These are phyloP conservation scores for Russula sp. DNA, from an alignment of 768 basidiomycete genomes.

Conservation along the genomic window DNA sequence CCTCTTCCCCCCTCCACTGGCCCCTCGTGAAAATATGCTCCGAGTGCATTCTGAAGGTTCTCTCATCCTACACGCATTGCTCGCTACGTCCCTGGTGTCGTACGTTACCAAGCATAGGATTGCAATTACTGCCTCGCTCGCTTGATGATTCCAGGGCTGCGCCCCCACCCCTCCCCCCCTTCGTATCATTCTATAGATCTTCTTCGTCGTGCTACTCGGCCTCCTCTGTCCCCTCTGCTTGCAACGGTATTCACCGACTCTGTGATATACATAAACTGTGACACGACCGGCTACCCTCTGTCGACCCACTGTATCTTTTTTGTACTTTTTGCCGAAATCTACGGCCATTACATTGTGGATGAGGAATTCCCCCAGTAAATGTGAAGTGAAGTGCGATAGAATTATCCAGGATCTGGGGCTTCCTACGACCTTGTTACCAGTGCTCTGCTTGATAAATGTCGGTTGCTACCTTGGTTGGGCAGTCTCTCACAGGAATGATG, in stretches of 20 bases:
- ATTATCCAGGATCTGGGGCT: background rate
- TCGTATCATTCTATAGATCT: constrained; percentile 2
- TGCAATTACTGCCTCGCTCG: background rate
- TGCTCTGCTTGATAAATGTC: background rate
- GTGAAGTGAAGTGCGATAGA: background rate
- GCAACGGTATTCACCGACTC: constrained; percentile 17
- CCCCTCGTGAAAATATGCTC: background rate
- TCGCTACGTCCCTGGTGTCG: background rate
- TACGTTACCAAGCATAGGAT: constrained; percentile 1
- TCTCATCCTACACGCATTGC: background rate
- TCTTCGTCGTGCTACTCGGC: constrained; percentile 1
- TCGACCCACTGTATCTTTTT: constrained; percentile 14
- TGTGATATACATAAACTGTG: constrained; percentile 20
- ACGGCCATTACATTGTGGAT: background rate
- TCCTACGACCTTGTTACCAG: background rate
- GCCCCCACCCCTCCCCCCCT: background rate
- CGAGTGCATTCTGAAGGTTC: background rate
- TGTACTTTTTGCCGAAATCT: constrained; percentile 1
- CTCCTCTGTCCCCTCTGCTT: background rate
- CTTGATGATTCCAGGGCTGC: background rate
- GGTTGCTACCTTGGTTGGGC: background rate
- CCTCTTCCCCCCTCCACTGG: background rate
- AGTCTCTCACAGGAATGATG: constrained; percentile 1
- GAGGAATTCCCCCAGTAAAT: background rate
- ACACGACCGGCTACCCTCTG: background rate